A percentile compares a stretch with the other conserved stretches of the same genome.
These are phyloP conservation scores for Zopfochytrium polystomum DNA, from an alignment of 371 early-diverging fungal species.

Conservation along the genomic window DNA sequence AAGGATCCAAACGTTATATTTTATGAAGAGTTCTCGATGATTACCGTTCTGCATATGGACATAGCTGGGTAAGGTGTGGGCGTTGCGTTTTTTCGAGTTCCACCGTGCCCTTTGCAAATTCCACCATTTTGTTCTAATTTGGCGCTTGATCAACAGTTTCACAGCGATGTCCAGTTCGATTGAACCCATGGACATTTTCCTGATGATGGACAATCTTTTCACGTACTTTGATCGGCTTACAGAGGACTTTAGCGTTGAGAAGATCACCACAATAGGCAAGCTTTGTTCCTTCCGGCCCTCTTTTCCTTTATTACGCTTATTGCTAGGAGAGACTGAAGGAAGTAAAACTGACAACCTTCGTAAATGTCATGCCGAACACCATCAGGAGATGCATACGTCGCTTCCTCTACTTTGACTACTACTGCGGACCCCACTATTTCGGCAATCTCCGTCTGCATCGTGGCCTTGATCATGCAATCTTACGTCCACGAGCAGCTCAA, in stretches of 20 bases:
- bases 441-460: constrained; percentile 40
- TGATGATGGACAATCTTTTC: constrained; percentile 45
- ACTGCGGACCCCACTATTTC: constrained; percentile 28
- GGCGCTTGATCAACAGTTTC: constrained; percentile 25
- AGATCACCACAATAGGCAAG: constrained; percentile 44
- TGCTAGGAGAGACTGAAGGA: too few relatives aligned
- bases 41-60: too few relatives aligned
- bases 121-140: not conserved
- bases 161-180: constrained; percentile 43
- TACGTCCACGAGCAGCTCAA: constrained; percentile 41
- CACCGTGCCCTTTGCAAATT: not conserved
- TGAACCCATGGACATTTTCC: constrained; percentile 42
- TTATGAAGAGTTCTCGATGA: constrained; percentile 39
- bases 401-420: constrained; percentile 28
- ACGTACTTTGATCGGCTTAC: constrained; percentile 41
- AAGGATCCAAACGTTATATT: constrained; percentile 37
- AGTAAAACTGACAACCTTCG: not conserved
- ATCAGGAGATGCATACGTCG: constrained; percentile 47
- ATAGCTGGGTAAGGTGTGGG: constrained; percentile 38
- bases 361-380: not conserved
- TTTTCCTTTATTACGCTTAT: too few relatives aligned
- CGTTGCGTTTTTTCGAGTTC: not conserved
- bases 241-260: constrained; percentile 39
- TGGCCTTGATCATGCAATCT: constrained; percentile 44
- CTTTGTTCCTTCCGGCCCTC: too few relatives aligned